Percentiles rank a stretch among this genome's conserved stretches.
phyloP scores from a whole-genome alignment of 148 eudicot genomes.

The Rhododendron mucronatum region DNA sequence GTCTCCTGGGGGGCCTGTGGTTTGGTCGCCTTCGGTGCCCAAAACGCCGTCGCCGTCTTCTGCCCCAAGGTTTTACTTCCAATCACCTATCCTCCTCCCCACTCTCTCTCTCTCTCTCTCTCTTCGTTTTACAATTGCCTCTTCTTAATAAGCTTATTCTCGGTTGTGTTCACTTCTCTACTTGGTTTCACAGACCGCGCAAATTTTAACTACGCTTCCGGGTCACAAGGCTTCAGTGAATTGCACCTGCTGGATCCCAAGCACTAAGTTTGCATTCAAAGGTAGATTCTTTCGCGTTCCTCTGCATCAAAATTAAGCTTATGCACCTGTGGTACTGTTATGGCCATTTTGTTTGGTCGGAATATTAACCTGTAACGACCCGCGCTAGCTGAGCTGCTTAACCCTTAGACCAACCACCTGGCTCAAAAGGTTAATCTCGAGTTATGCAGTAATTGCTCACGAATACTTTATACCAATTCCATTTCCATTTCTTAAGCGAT shows the following conservation, averaged over 20 bases:
- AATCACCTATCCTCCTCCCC: not conserved
- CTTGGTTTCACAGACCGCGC: conserved; percentile 47
- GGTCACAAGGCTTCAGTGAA: conserved; percentile 85
- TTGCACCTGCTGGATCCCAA: conserved; percentile 88
- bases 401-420: not conserved
- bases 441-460: not conserved
- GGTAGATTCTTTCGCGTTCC: conserved; percentile 32
- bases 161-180: not conserved
- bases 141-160: not conserved
- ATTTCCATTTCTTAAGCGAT: not conserved
- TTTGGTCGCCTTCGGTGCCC: conserved; percentile 76
- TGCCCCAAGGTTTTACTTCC: conserved; percentile 51
- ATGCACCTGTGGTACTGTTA: not conserved
- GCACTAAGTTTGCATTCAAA: conserved; percentile 65
- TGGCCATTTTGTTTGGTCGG: not conserved
- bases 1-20: conserved; percentile 88
- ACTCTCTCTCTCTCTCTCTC: not conserved
- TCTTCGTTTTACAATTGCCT: not conserved
- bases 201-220: conserved; percentile 75
- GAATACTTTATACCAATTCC: not conserved
- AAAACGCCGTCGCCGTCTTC: conserved; percentile 87
- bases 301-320: conserved; percentile 1
- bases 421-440: not conserved
- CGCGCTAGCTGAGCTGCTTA: too few species aligned
- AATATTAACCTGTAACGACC: not conserved